A percentile compares a stretch with the other conserved stretches of the same genome.
These are phyloP conservation scores for Hyphopichia pseudoburtonii DNA, from an alignment of 1,139 yeast genomes.

Conservation along the genomic window DNA sequence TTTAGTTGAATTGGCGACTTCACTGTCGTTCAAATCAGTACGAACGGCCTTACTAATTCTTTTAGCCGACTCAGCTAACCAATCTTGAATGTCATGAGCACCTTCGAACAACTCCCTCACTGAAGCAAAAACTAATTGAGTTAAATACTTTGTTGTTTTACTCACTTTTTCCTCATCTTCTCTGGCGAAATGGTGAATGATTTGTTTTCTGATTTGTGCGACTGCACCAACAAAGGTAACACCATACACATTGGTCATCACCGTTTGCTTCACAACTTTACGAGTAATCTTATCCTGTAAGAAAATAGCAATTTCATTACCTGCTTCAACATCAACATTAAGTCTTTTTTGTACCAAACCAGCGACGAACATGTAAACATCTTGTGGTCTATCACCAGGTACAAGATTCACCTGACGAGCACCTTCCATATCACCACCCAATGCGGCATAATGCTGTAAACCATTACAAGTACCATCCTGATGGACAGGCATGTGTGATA, in stretches of 20 bases:
- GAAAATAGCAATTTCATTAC: constrained; percentile 50
- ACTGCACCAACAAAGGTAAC: constrained; percentile 95
- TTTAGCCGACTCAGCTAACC: constrained; percentile 88
- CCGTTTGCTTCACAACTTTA: constrained; percentile 93
- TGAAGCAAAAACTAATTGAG: constrained; percentile 77
- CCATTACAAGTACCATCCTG: constrained; percentile 99
- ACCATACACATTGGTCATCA: constrained; percentile 98
- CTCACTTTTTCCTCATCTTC: constrained; percentile 42
- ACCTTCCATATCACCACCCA: constrained; percentile 95
- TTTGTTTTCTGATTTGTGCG: constrained; percentile 76
- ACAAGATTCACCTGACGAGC: constrained; percentile 87
- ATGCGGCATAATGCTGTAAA: constrained; percentile 94
- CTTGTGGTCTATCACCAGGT: constrained; percentile 85
- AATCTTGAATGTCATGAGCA: constrained; percentile 94
- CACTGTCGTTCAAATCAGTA: constrained; percentile 48
- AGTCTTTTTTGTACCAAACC: constrained; percentile 64
- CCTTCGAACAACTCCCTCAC: constrained; percentile 85
- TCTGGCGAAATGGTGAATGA: constrained; percentile 43
- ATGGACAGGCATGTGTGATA: constrained; percentile 87
- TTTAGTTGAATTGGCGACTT: constrained; percentile 29
- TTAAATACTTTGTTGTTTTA: constrained; percentile 63
- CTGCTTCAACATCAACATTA: constrained; percentile 58
- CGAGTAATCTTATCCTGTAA: constrained; percentile 69
- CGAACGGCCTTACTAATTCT: constrained; percentile 78
- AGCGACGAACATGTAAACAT: constrained; percentile 85